phyloP scores from a whole-genome alignment of 1,139 yeast genomes.

The Lodderomyces margitis region DNA sequence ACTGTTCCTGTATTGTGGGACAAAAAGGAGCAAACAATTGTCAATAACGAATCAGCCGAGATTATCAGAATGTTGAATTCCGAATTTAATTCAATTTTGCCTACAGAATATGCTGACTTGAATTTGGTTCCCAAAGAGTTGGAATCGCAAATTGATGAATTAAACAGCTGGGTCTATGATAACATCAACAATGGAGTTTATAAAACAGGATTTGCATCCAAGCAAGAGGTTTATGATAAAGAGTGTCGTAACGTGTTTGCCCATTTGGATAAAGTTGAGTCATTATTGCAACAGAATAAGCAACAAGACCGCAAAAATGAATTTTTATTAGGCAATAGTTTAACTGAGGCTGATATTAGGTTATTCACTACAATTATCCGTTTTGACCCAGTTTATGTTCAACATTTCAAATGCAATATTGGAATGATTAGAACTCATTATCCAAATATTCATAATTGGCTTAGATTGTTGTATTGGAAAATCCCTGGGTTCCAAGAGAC shows the following conservation, averaged over 20 bases:
- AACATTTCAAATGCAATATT: conserved; percentile 91
- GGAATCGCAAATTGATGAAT: conserved; percentile 61
- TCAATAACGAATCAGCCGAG: conserved; percentile 86
- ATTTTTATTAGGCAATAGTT: conserved; percentile 60
- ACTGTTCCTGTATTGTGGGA: conserved; percentile 97
- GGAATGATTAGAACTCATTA: conserved; percentile 78
- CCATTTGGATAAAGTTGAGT: conserved; percentile 75
- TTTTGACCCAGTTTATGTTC: conserved; percentile 89
- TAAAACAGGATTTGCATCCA: conserved; percentile 87
- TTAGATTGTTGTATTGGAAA: conserved; percentile 84
- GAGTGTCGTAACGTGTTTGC: conserved; percentile 67
- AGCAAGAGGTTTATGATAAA: conserved; percentile 76
- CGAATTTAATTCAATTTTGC: conserved; percentile 52
- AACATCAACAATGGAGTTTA: conserved; percentile 92
- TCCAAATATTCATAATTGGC: conserved; percentile 78
- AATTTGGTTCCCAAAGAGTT: conserved; percentile 63
- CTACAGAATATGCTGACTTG: conserved; percentile 46
- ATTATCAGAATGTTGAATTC: conserved; percentile 80
- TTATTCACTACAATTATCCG: conserved; percentile 74
- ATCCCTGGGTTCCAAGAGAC: conserved; percentile 72
- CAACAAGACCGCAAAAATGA: conserved; percentile 26
- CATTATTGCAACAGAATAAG: conserved; percentile 50
- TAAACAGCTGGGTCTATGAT: conserved; percentile 84
- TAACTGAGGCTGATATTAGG: conserved; percentile 90
- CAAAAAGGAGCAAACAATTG: conserved; percentile 74